A percentile compares a stretch with the other conserved stretches of the same genome.
Conservation (phyloP, 805 yeast species). For the Vanderwaltozyma polyspora region DNA sequence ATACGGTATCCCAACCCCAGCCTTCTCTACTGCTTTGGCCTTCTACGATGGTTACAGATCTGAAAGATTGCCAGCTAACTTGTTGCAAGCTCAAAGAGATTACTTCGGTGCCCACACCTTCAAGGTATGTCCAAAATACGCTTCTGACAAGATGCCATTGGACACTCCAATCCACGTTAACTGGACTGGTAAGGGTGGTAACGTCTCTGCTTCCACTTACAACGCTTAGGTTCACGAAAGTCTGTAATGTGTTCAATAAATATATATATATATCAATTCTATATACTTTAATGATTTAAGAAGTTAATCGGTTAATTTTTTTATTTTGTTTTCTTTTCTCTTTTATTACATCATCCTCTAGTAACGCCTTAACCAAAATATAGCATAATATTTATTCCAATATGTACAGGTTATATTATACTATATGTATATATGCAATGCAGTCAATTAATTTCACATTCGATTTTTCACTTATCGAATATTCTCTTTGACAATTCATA, state of each 20-base stretch:
- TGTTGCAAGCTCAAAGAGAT: conserved; percentile 98
- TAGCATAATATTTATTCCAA: too few species aligned
- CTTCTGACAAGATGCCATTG: conserved; percentile 63
- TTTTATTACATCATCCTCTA: too few species aligned
- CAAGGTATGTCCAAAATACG: conserved; percentile 82
- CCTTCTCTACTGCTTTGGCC: conserved; percentile 90
- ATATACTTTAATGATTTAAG: too few species aligned
- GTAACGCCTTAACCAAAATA: too few species aligned
- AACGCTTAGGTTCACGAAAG: conserved; percentile 48
- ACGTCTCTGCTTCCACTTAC: conserved; percentile 90
- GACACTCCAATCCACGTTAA: conserved; percentile 84
- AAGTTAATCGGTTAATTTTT: too few species aligned
- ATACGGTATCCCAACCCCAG: conserved; percentile 94
- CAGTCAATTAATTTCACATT: too few species aligned
- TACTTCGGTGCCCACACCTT: conserved; percentile 99
- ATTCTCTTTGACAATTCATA: conserved; percentile 72
- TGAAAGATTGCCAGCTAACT: conserved; percentile 89
- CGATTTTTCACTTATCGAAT: too few species aligned
- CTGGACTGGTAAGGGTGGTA: conserved; percentile 99
- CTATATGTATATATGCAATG: background rate
- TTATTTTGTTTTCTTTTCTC: too few species aligned
- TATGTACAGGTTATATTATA: too few species aligned
- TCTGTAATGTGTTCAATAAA: background rate
- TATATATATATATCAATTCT: too few species aligned
- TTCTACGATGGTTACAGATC: conserved; percentile 99